These are phyloP conservation scores for Flaveria bidentis DNA, from an alignment of 129 eudicot species.

Conservation along the genomic window DNA sequence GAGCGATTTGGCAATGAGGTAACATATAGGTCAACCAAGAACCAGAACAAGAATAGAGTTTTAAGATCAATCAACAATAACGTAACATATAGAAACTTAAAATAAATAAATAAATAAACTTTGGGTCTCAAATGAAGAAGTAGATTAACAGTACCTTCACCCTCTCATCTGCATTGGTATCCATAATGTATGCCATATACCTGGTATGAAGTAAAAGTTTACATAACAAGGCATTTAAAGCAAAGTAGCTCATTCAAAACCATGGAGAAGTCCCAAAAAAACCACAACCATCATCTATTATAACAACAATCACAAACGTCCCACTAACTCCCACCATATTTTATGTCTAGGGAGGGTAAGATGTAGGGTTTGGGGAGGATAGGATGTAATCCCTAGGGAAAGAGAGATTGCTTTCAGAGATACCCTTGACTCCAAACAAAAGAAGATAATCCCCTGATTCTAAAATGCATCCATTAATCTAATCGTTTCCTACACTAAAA, in stretches of 20 bases:
- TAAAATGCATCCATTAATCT: not conserved
- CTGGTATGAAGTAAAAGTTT: slow-evolving; percentile 30
- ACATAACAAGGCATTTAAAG: not conserved
- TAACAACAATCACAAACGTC: too few species aligned
- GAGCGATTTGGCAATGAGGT: slow-evolving; percentile 11
- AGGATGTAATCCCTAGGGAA: too few species aligned
- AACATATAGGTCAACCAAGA: slow-evolving; percentile 12
- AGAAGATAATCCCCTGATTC: not conserved
- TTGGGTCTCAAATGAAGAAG: not conserved
- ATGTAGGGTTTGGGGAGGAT: too few species aligned
- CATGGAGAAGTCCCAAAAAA: not conserved
- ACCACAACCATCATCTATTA: too few species aligned
- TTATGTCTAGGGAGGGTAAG: too few species aligned
- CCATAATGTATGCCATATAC: slow-evolving; percentile 98
- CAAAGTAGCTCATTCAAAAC: not conserved
- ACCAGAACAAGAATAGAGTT: slow-evolving; percentile 13
- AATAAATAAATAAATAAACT: too few species aligned
- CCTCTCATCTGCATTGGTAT: slow-evolving; percentile 95
- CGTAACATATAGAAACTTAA: not conserved
- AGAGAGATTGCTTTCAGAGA: too few species aligned
- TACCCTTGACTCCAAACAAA: not conserved
- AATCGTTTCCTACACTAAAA: not conserved
- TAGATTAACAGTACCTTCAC: slow-evolving; percentile 53
- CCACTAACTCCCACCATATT: too few species aligned
- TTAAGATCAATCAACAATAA: not conserved